These are phyloP conservation scores for Umbelopsis ramanniana DNA, from an alignment of 192 early-diverging fungal species.

Conservation along the genomic window DNA sequence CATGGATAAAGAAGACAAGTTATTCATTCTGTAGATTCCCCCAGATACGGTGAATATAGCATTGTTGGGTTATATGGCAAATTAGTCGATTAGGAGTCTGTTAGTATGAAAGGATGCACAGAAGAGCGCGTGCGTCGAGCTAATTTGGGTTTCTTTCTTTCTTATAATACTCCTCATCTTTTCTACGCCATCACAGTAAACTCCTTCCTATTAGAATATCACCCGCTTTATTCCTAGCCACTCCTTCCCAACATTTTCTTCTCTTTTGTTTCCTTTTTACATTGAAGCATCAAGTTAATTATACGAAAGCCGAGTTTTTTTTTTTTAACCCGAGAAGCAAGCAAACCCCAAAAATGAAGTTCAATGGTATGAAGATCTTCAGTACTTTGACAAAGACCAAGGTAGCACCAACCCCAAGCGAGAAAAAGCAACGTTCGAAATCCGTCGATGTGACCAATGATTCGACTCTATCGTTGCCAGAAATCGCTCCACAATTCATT, in stretches of 20 bases:
- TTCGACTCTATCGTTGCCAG: slow-evolving; percentile 1
- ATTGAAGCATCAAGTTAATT: not conserved
- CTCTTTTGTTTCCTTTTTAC: not conserved
- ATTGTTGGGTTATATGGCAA: slow-evolving; percentile 1
- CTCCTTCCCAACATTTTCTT: slow-evolving; percentile 1
- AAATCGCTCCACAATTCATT: slow-evolving; percentile 14
- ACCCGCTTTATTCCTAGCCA: not conserved
- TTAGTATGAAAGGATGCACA: not conserved
- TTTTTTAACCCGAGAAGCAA: not conserved
- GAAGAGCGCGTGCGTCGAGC: not conserved
- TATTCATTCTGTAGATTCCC: not conserved
- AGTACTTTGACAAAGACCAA: slow-evolving; percentile 6
- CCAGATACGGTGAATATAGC: not conserved
- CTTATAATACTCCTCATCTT: not conserved
- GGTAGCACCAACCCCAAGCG: not conserved
- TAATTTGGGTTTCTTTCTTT: not conserved
- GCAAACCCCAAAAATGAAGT: not conserved
- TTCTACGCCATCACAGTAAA: slow-evolving; percentile 9
- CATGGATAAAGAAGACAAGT: not conserved
- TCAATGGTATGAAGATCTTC: slow-evolving; percentile 7
- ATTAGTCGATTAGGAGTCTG: not conserved
- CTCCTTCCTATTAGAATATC: slow-evolving; percentile 3
- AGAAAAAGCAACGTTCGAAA: slow-evolving; percentile 2
- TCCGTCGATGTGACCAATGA: not conserved
- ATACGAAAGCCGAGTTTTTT: not conserved